These are phyloP conservation scores for Termitomyces sp. DNA, from an alignment of 768 basidiomycete species.

Conservation along the genomic window DNA sequence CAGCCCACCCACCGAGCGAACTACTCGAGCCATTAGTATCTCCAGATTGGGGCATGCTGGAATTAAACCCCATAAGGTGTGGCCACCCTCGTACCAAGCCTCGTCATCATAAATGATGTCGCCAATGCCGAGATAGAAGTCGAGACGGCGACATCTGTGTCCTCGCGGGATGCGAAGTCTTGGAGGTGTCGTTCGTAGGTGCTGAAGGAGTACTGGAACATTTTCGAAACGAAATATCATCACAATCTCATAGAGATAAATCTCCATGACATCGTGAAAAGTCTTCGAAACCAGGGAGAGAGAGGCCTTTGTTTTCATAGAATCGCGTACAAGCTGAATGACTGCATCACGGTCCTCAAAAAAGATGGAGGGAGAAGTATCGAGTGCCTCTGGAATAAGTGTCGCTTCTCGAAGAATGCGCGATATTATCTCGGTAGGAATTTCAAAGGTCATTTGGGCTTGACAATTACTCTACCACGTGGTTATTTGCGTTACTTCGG, in stretches of 20 bases:
- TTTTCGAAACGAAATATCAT: slow-evolving; percentile 2
- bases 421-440: background rate
- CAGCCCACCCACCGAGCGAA: no score
- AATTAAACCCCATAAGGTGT: no score
- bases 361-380: background rate
- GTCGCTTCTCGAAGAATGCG: background rate
- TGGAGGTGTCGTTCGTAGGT: background rate
- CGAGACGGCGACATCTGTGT: background rate
- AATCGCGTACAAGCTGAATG: slow-evolving; percentile 5
- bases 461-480: no score
- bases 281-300: background rate
- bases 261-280: slow-evolving; percentile 5
- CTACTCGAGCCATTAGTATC: no score
- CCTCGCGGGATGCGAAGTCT: background rate
- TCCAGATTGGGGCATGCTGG: no score
- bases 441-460: no score
- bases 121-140: background rate
- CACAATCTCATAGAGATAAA: background rate
- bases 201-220: background rate
- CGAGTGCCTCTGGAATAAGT: slow-evolving; percentile 1
- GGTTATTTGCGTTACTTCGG: no score
- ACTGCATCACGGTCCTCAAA: background rate
- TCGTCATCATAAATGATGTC: background rate
- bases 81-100: no score
- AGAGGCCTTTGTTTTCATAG: background rate